phyloP scores from a whole-genome alignment of 2,329 filamentous ascomycete species.

The Raffaelea ambrosiae region DNA sequence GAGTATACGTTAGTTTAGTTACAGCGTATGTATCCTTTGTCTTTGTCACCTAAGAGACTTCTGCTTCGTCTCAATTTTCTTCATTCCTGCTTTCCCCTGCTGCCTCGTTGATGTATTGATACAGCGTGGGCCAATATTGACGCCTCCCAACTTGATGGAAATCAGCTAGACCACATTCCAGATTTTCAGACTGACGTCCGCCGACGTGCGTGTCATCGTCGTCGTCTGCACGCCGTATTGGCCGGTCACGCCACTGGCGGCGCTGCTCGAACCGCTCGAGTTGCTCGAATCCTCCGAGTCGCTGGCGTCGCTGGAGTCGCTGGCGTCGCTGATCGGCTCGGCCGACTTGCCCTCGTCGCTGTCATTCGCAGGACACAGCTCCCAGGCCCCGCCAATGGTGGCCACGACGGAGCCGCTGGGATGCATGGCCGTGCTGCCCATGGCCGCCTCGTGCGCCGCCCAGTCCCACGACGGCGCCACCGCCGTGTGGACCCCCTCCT shows the following conservation, averaged over 20 bases:
- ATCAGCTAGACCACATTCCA: constrained; percentile 6
- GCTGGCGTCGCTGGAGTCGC: constrained; percentile 16
- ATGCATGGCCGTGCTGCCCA: constrained; percentile 44
- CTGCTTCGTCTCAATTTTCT: too few species aligned
- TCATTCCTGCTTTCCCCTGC: too few species aligned
- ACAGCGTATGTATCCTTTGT: too few species aligned
- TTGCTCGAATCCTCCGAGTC: background rate
- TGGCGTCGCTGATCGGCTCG: constrained; percentile 12
- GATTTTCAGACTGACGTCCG: constrained; percentile 9
- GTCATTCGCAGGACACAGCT: constrained; percentile 3
- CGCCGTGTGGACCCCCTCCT: constrained; percentile 32
- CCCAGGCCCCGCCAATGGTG: constrained; percentile 49
- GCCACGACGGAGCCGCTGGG: constrained; percentile 45
- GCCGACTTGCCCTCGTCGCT: too few species aligned
- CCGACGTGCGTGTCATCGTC: background rate
- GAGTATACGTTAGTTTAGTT: too few species aligned
- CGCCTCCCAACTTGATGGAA: too few species aligned
- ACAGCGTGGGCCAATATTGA: too few species aligned
- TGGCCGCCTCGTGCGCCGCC: constrained; percentile 35
- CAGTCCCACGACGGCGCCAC: constrained; percentile 40
- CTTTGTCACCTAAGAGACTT: too few species aligned
- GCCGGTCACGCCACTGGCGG: too few species aligned
- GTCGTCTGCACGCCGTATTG: too few species aligned
- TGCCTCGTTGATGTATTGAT: too few species aligned
- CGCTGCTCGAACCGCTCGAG: too few species aligned